Base-by-base conservation (phyloP, 1,284 basidiomycete species). In the Meripilus lineatus region DNA sequence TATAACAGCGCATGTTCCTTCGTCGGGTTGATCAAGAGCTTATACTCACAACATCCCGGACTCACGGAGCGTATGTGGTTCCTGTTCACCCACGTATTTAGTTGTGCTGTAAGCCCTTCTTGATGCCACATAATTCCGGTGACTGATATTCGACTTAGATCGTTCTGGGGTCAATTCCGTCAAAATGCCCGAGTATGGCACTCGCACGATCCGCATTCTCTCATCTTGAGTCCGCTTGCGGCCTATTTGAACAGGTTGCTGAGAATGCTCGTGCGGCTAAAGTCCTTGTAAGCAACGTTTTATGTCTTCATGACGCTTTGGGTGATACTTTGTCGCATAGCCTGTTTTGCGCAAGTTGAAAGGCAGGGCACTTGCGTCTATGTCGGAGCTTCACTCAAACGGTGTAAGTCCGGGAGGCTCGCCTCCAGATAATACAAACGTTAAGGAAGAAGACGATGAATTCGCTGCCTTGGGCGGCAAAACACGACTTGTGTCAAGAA, bases 11-110 rank as follows among this genome's bases (percentile, higher is more conserved):
- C 81, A 10, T 81, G 78, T 43, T 72, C 79, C n/a, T 83, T 80
- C 54, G 76, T 84, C 32, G 78, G 75, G 14, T 62, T 83, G 49
- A 70, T 81, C 40, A 72, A 75, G 51, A 82, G 78, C 52, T 59
- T 82, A 38, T 78, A 75, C 61, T 78, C 78, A 45, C 79, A 81
- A 51, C 74, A 82, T 47, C 79, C 79, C 10, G 68, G 74, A 13
- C 63, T 84, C 44, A 78, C 79, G 5, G 80, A 83, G 56, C 71
- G 82, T 35, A 76, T 81, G 74, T 84, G 81, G 79, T 84, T 84
- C 59, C 62, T 82, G 41, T 83, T 83, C 52, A 81, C 79, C 4
- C 81, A 84, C 57, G 78, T 84, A 5, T 85, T 85, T 57, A 84
- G 82, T 6, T 84, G 81, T 55, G 72, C 81, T 25, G 82, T 84